Evolutionary conservation across 495 filamentous ascomycete genomes (phyloP).

Genomic region (Astrocystis sublimbata): DNA sequence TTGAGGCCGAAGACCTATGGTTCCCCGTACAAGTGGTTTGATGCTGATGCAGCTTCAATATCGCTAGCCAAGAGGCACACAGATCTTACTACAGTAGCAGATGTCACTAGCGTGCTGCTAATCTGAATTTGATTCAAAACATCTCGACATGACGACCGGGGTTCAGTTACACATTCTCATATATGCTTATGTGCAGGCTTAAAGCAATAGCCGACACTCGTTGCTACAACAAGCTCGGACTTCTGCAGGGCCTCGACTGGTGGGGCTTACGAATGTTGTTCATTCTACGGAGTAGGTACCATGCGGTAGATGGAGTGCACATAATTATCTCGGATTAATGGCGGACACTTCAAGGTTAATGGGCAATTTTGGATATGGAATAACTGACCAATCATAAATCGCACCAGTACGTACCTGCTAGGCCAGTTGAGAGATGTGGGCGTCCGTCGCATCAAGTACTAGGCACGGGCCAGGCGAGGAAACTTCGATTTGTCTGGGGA

Average conservation of each 20-base stretch:
- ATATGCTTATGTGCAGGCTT: neutral
- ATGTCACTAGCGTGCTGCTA: neutral
- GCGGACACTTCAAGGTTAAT: too few species aligned
- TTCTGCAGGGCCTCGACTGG: too few species aligned
- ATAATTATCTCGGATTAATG: too few species aligned
- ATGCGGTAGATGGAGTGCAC: too few species aligned
- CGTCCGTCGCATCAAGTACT: neutral
- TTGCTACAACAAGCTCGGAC: neutral
- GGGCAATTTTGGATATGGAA: neutral
- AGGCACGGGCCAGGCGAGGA: neutral
- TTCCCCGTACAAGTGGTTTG: neutral
- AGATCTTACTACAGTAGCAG: too few species aligned
- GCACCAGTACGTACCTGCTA: too few species aligned
- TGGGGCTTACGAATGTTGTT: too few species aligned
- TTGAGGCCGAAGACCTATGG: neutral
- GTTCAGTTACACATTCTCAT: neutral
- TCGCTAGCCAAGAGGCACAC: too few species aligned
- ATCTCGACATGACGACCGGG: neutral
- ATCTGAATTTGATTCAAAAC: neutral
- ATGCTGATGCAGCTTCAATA: neutral
- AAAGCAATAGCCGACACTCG: neutral
- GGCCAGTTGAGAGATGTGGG: too few species aligned
- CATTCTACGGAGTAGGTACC: too few species aligned
- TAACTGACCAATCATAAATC: constrained; percentile 16
- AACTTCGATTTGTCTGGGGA: constrained; percentile 9